phyloP scores from a whole-genome alignment of 225 moss, liverwort and hornwort genomes.

The Bryoerythrophyllum caledonicum region DNA sequence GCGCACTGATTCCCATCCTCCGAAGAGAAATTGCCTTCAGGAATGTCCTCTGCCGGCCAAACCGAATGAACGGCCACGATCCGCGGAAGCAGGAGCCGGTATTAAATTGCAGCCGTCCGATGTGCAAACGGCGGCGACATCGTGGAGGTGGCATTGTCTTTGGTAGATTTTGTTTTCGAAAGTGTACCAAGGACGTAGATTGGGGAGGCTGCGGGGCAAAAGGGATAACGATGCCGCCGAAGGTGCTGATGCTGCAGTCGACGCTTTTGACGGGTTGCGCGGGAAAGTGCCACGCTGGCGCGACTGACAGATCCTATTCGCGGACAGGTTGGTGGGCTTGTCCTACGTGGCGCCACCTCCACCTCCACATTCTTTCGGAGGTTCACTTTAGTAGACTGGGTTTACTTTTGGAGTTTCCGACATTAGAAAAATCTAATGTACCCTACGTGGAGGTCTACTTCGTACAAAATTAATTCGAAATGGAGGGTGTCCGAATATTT shows the following conservation, averaged over 20 bases:
- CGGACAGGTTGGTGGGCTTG: neutral
- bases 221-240: conserved; percentile 24
- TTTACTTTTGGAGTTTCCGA: too few species aligned
- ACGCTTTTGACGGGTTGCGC: conserved; percentile 1
- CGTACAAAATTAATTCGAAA: too few species aligned
- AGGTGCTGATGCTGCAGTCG: conserved; percentile 13
- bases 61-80: neutral
- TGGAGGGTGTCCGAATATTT: too few species aligned
- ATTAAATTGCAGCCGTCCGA: neutral
- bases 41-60: neutral
- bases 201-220: neutral
- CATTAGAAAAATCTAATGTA: too few species aligned
- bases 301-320: neutral
- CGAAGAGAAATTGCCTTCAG: neutral
- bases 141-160: neutral
- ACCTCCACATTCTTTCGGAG: neutral
- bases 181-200: neutral
- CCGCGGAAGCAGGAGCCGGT: neutral
- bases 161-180: rapidly evolving
- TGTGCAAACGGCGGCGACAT: neutral
- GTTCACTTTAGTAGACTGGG: too few species aligned
- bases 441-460: too few species aligned
- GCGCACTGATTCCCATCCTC: too few species aligned
- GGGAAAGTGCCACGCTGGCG: neutral
- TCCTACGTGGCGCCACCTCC: conserved; percentile 16